These are phyloP conservation scores for Alternaria ventricosa DNA, from an alignment of 2,329 filamentous ascomycete species.

Conservation along the genomic window DNA sequence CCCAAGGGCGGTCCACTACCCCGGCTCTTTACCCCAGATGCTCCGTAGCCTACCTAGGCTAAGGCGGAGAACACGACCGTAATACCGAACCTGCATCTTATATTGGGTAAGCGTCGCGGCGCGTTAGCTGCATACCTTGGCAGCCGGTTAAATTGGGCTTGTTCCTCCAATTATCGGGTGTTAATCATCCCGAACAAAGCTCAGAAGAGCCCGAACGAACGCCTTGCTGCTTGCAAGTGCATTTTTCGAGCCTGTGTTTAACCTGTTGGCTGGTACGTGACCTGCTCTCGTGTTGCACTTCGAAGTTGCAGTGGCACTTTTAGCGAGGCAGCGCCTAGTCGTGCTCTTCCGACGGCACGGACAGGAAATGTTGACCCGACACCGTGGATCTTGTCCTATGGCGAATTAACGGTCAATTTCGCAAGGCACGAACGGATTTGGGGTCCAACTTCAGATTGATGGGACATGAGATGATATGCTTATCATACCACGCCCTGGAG, in stretches of 20 bases:
- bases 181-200: conserved; percentile 19
- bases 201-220: conserved; percentile 11
- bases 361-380: not conserved
- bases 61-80: conserved; percentile 33
- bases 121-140: conserved; percentile 22
- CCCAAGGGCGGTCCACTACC: conserved; percentile 11
- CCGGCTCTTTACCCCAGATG: conserved; percentile 35
- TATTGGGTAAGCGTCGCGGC: conserved; percentile 34
- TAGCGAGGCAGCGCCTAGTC: not conserved
- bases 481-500: not conserved
- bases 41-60: conserved; percentile 17
- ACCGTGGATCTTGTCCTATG: not conserved
- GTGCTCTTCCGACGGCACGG: not conserved
- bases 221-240: conserved; percentile 6
- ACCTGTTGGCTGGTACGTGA: conserved; percentile 9
- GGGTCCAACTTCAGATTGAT: not conserved
- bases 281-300: conserved; percentile 18
- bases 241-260: conserved; percentile 12
- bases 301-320: conserved; percentile 11
- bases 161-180: conserved; percentile 28
- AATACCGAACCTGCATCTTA: conserved; percentile 33
- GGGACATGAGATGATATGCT: not conserved
- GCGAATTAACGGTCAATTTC: not conserved
- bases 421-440: not conserved
- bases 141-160: conserved; percentile 32